Evolutionary conservation across 768 basidiomycete genomes (phyloP), one percentile per base, ranked within the genome.

Genomic region (Porphyrellus cyaneotinctus): DNA sequence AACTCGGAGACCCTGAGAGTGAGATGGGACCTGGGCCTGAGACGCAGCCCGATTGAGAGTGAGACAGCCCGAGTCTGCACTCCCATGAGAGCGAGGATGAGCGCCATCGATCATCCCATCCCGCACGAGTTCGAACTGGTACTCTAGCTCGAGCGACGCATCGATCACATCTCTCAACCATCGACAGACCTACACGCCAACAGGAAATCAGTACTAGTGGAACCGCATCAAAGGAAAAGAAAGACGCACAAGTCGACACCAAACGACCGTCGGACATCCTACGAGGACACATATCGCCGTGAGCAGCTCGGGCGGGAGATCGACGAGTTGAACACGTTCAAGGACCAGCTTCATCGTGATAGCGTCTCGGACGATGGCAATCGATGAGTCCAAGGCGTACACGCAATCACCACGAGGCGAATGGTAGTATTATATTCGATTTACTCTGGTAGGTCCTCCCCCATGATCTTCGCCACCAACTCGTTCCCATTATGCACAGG

Each of bases 381-480:
- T 42, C n/a, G 28, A 30, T 31, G 30, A 17, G 18, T 20, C 11
- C 47, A 20, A 30, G 18, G 10, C 20, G 37, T 12, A 39, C 47
- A 30, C 47, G 47, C 36, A 22, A 31, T 22, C 15, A 12, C 47
- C 47, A 48, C 47, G 47, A 48, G 47, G 47, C 47, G 14, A 6
- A 22, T 13, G 26, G 26, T 9, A 28, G 26, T 28, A 9, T 9
- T 28, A 28, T 28, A 28, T 28, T 28, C 26, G 9, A 28, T 28
- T 28, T 53, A 44, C 46, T 59, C 65, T 20, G 59, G 2, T 6
- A 53, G 52, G 1, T 71, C 69, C 51, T 77, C 78, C 1, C 82
- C 84, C 66, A 87, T 73, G 71, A 91, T 79, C 63, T 77, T 82
- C 49, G 87, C 84, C 50, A 91, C 73, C 28, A 80, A 75, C 61